A percentile compares a stretch with the other conserved stretches of the same genome.
phyloP scores from a whole-genome alignment of 305 asterid genomes.

The Fraxinus angustifolia region DNA sequence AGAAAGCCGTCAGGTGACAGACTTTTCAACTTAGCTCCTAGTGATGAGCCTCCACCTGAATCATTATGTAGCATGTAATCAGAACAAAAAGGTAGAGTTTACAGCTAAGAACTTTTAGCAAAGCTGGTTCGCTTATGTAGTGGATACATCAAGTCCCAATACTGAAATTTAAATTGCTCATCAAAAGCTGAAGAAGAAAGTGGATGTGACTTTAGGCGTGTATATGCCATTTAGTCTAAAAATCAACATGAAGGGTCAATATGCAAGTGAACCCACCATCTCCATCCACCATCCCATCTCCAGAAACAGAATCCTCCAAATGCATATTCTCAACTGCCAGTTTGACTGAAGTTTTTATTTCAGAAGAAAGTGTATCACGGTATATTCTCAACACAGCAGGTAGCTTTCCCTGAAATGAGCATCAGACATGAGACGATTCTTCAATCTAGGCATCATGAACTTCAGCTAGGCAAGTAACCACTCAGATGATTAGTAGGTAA shows the following conservation, averaged over 20 bases:
- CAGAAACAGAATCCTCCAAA: constrained; percentile 66
- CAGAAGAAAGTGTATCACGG: constrained; percentile 85
- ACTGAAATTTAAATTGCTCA: constrained; percentile 5
- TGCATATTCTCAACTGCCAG: constrained; percentile 77
- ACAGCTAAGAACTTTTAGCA: not conserved
- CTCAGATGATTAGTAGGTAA: constrained; percentile 3
- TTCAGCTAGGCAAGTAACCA: constrained; percentile 9
- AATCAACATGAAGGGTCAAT: constrained; percentile 21
- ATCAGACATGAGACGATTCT: constrained; percentile 17
- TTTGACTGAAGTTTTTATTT: constrained; percentile 85
- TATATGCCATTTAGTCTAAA: not conserved
- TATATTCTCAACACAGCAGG: constrained; percentile 94
- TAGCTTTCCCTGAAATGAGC: constrained; percentile 74
- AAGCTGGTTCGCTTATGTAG: constrained; percentile 8
- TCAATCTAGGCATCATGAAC: constrained; percentile 14
- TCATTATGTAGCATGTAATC: constrained; percentile 28
- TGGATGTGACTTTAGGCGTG: constrained; percentile 4
- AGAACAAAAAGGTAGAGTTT: constrained; percentile 8
- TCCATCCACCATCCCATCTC: constrained; percentile 69
- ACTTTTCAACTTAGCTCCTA: constrained; percentile 84
- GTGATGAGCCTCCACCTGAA: constrained; percentile 84
- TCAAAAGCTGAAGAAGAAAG: constrained; percentile 6
- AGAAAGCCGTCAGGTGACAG: constrained; percentile 85
- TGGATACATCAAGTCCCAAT: constrained; percentile 11
- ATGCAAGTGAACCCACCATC: constrained; percentile 63